These are phyloP conservation scores for Leptomonas pyrrhocoris DNA, from an alignment of 208 protist genomes.

Conservation along the genomic window DNA sequence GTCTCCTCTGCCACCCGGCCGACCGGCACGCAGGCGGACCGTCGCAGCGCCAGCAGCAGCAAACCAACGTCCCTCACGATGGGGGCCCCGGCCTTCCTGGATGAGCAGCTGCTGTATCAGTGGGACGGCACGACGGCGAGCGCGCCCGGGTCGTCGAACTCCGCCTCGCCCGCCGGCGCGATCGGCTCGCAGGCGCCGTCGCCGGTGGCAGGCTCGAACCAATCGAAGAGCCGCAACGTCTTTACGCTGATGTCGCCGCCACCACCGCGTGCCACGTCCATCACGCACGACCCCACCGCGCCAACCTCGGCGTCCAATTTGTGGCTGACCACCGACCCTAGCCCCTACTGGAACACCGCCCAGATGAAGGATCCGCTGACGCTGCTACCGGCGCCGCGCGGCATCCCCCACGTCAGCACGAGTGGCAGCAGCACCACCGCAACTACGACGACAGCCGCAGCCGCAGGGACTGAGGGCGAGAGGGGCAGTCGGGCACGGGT, in stretches of 20 bases:
- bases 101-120: conserved; percentile 23
- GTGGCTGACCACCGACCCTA: not conserved
- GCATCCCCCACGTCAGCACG: not conserved
- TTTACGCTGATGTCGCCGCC: conserved; percentile 8
- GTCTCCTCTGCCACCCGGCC: not conserved
- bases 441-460: not conserved
- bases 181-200: conserved; percentile 9
- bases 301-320: conserved; percentile 4
- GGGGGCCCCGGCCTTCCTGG: conserved; percentile 10
- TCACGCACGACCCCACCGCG: conserved; percentile 1
- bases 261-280: not conserved
- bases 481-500: too few relatives aligned
- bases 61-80: conserved; percentile 7
- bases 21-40: too few relatives aligned
- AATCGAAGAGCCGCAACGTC: not conserved
- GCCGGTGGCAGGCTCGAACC: not conserved
- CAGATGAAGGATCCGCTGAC: conserved; percentile 16
- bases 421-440: not conserved
- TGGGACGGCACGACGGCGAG: conserved; percentile 15
- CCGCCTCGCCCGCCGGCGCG: conserved; percentile 1
- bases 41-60: conserved; percentile 1
- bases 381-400: not conserved
- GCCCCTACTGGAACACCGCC: conserved; percentile 15
- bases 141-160: not conserved
- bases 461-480: not conserved